A percentile compares a stretch with the other conserved stretches of the same genome.
These are phyloP conservation scores for Ustilago sp. DNA, from an alignment of 1,284 basidiomycete species.

Conservation along the genomic window DNA sequence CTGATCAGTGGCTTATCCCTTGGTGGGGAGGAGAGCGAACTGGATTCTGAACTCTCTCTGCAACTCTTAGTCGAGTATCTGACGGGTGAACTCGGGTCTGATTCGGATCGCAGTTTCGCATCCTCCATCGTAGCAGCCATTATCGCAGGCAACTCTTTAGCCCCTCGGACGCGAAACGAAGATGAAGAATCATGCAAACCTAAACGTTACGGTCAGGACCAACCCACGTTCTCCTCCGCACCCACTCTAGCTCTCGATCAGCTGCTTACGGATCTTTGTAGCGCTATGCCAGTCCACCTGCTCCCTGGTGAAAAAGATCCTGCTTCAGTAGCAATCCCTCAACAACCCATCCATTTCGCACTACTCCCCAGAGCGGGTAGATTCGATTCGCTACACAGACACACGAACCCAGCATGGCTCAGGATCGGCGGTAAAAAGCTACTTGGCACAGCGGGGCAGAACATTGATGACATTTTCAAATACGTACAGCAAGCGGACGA, in stretches of 20 bases:
- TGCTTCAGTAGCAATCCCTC: constrained; percentile 86
- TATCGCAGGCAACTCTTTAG: constrained; percentile 60
- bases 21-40: constrained; percentile 70
- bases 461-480: constrained; percentile 93
- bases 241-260: constrained; percentile 75
- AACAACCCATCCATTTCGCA: constrained; percentile 89
- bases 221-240: constrained; percentile 31
- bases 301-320: constrained; percentile 88
- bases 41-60: constrained; percentile 48
- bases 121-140: constrained; percentile 53
- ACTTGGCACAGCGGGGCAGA: constrained; percentile 88
- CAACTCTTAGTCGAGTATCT: constrained; percentile 78
- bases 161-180: constrained; percentile 39
- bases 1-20: constrained; percentile 70
- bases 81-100: constrained; percentile 81
- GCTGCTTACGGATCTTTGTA: constrained; percentile 79
- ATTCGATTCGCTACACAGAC: constrained; percentile 78
- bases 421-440: constrained; percentile 74
- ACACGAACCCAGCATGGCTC: constrained; percentile 92
- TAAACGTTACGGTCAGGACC: constrained; percentile 45
- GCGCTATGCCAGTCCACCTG: constrained; percentile 73
- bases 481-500: constrained; percentile 74
- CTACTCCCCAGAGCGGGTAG: constrained; percentile 79
- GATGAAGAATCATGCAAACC: constrained; percentile 29
- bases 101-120: constrained; percentile 66